These are phyloP conservation scores for Diaporthe amygdali DNA, from an alignment of 2,329 filamentous ascomycete species.

Conservation along the genomic window DNA sequence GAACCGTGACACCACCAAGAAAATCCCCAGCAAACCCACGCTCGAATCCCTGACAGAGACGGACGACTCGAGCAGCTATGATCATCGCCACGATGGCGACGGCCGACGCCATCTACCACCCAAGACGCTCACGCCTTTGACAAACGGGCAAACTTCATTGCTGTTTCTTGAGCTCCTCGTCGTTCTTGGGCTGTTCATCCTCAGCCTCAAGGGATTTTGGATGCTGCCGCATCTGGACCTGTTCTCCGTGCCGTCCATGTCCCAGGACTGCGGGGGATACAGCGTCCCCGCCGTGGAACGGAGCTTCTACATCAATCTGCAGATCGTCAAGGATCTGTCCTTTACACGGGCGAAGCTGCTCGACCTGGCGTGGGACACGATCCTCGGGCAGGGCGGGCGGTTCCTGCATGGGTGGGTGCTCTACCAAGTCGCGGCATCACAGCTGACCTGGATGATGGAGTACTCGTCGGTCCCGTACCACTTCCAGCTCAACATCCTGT, in stretches of 20 bases:
- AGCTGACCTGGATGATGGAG: slow-evolving; percentile 18
- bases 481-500: slow-evolving; percentile 9
- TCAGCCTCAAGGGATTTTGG: background rate
- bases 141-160: background rate
- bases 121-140: background rate
- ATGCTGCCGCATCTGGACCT: background rate
- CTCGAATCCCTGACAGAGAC: background rate
- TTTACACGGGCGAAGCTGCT: slow-evolving; percentile 12
- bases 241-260: background rate
- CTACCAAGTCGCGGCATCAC: slow-evolving; percentile 1
- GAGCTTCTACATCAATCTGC: slow-evolving; percentile 15
- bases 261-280: slow-evolving; percentile 10
- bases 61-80: background rate
- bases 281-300: slow-evolving; percentile 8
- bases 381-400: slow-evolving; percentile 7
- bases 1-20: background rate
- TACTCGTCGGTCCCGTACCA: slow-evolving; percentile 12
- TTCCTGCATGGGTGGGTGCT: slow-evolving; percentile 12
- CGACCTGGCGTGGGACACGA: slow-evolving; percentile 10
- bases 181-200: background rate
- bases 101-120: background rate
- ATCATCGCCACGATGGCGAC: background rate
- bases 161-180: background rate
- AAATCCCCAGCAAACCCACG: background rate
- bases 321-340: background rate